phyloP scores from a whole-genome alignment of 192 early-diverging fungal species.

The Rhizoclosmatium globosum region DNA sequence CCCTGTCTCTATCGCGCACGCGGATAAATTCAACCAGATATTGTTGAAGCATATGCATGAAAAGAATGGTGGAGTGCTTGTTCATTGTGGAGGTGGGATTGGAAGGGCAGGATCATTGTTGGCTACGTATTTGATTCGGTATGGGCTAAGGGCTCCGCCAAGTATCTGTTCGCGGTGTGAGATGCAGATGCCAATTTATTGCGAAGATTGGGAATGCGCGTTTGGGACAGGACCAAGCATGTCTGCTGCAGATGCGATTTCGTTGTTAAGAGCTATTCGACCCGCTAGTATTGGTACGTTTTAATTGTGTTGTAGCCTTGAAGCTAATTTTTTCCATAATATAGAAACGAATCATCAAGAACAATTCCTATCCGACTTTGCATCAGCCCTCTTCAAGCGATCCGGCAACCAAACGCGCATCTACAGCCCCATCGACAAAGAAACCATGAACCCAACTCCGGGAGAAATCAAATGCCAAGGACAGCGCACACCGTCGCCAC shows the following conservation, averaged over 20 bases:
- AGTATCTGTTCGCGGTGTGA: slow-evolving; percentile 30
- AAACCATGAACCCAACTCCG: not conserved
- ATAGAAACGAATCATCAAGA: slow-evolving; percentile 55
- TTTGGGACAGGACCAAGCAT: slow-evolving; percentile 41
- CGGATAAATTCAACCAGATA: slow-evolving; percentile 45
- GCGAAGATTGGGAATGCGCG: slow-evolving; percentile 36
- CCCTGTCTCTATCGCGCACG: slow-evolving; percentile 49
- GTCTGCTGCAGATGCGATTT: slow-evolving; percentile 44
- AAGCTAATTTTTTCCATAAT: not conserved
- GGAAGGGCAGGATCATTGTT: slow-evolving; percentile 54
- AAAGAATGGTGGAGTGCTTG: slow-evolving; percentile 41
- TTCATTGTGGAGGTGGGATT: slow-evolving; percentile 58
- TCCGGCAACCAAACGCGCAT: slow-evolving; percentile 24
- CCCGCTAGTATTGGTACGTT: slow-evolving; percentile 42
- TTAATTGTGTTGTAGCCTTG: not conserved
- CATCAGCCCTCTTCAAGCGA: slow-evolving; percentile 30
- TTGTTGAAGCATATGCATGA: slow-evolving; percentile 25
- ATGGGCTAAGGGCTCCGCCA: slow-evolving; percentile 27
- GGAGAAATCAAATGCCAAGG: slow-evolving; percentile 22
- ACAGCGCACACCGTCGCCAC: slow-evolving; percentile 12
- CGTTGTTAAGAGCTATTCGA: slow-evolving; percentile 43
- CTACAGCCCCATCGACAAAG: slow-evolving; percentile 15
- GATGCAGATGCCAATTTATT: slow-evolving; percentile 16
- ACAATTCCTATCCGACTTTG: slow-evolving; percentile 48
- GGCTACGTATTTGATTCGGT: slow-evolving; percentile 41